Conservation (phyloP, 495 filamentous ascomycete genomes). For the Aspergillus avenaceus region DNA sequence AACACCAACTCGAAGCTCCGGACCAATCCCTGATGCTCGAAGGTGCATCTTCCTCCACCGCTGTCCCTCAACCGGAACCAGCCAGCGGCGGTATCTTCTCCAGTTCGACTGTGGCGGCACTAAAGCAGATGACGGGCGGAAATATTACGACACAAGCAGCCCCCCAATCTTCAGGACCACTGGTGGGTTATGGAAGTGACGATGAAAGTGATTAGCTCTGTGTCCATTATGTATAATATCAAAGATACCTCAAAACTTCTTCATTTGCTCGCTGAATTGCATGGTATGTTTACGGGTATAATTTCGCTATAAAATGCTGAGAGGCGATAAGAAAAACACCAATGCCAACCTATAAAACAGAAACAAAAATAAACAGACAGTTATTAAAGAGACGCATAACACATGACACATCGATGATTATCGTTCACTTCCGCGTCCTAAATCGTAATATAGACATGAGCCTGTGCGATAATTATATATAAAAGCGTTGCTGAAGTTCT, state of each 20-base stretch:
- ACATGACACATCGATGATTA: conserved; percentile 16
- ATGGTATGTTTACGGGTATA: conserved; percentile 24
- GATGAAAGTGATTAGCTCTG: conserved; percentile 60
- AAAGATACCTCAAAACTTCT: conserved; percentile 33
- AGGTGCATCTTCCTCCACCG: conserved; percentile 17
- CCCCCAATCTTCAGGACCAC: conserved; percentile 46
- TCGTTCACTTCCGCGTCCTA: conserved; percentile 39
- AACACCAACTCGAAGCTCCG: conserved; percentile 39
- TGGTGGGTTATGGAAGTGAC: conserved; percentile 91
- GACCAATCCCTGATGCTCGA: conserved; percentile 44
- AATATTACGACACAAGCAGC: conserved; percentile 33
- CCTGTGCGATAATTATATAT: conserved; percentile 79
- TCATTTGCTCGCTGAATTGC: conserved; percentile 7
- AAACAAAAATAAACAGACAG: conserved; percentile 5
- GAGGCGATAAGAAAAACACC: conserved; percentile 16
- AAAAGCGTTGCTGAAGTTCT: conserved; percentile 61
- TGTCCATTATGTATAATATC: conserved; percentile 31
- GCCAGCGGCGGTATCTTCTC: conserved; percentile 69
- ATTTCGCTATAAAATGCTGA: conserved; percentile 27
- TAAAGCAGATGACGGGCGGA: conserved; percentile 50
- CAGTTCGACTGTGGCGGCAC: conserved; percentile 68
- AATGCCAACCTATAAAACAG: conserved; percentile 4
- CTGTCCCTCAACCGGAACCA: conserved; percentile 11
- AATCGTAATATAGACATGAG: conserved; percentile 70
- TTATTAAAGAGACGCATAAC: conserved; percentile 5